A percentile compares a stretch with the other conserved stretches of the same genome.
phyloP scores from a whole-genome alignment of 2,329 filamentous ascomycete species.

The Clonostachys solani region DNA sequence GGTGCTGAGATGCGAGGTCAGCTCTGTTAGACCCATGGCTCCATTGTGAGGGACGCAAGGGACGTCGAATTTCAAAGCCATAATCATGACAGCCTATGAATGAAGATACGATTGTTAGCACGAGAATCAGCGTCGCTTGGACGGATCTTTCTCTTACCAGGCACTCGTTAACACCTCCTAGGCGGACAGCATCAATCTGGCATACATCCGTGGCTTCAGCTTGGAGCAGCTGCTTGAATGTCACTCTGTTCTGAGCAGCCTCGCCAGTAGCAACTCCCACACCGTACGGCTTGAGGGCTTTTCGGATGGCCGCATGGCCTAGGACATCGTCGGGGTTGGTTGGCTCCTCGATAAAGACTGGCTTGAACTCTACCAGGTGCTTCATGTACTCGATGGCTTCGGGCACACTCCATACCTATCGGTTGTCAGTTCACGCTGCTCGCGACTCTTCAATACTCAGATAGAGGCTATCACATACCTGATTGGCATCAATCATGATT shows the following conservation, averaged over 20 bases:
- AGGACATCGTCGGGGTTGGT: constrained; percentile 87
- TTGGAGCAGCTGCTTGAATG: constrained; percentile 88
- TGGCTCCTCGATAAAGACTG: constrained; percentile 94
- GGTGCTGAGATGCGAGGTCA: constrained; percentile 73
- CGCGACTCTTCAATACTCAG: not conserved
- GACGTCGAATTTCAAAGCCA: constrained; percentile 74
- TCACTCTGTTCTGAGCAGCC: constrained; percentile 92
- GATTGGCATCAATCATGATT: constrained; percentile 90
- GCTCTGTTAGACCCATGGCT: constrained; percentile 85
- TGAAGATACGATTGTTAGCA: not conserved
- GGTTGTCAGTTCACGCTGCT: not conserved
- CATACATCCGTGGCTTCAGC: constrained; percentile 80
- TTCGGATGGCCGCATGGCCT: constrained; percentile 79
- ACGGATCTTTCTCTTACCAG: constrained; percentile 28
- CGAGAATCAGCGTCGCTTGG: not conserved
- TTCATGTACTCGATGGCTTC: constrained; percentile 88
- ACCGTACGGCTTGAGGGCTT: constrained; percentile 68
- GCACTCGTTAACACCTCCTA: constrained; percentile 89
- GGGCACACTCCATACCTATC: constrained; percentile 73
- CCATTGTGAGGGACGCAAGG: constrained; percentile 88
- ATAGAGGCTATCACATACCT: constrained; percentile 27
- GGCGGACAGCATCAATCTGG: constrained; percentile 85
- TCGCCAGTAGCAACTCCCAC: constrained; percentile 89
- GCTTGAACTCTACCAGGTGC: constrained; percentile 75
- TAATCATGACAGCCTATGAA: constrained; percentile 66